phyloP scores from a whole-genome alignment of 305 asterid genomes.

The Solanum hybrid region DNA sequence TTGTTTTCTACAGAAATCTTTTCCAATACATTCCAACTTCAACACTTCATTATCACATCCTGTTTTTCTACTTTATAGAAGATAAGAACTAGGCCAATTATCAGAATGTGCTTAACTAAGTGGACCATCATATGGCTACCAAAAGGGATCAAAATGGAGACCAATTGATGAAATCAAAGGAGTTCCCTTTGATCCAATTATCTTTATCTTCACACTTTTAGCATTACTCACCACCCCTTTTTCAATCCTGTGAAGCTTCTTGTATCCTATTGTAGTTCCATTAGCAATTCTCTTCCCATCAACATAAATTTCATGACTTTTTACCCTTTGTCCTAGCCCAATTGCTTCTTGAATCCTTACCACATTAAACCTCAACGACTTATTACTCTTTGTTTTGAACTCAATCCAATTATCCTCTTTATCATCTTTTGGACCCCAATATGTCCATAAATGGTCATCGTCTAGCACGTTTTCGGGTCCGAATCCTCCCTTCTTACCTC shows the following conservation, averaged over 20 bases:
- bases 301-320: constrained; percentile 41
- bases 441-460: constrained; percentile 69
- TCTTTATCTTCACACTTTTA: constrained; percentile 37
- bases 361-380: constrained; percentile 52
- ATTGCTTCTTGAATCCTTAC: constrained; percentile 80
- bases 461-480: constrained; percentile 58
- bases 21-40: neutral
- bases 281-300: constrained; percentile 42
- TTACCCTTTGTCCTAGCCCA: constrained; percentile 79
- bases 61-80: neutral
- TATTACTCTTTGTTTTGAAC: constrained; percentile 19
- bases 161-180: constrained; percentile 80
- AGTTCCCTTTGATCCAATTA: constrained; percentile 50
- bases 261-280: constrained; percentile 77
- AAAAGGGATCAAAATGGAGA: constrained; percentile 84
- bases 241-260: constrained; percentile 66
- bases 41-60: neutral
- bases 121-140: constrained; percentile 14
- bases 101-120: too few species aligned
- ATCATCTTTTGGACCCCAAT: constrained; percentile 67
- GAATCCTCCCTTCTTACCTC: constrained; percentile 39
- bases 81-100: neutral
- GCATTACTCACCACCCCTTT: constrained; percentile 41
- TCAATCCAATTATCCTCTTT: constrained; percentile 46
- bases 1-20: rapidly evolving